A percentile compares a stretch with the other conserved stretches of the same genome.
These are phyloP conservation scores for Leptodontidium sp. DNA, from an alignment of 2,329 filamentous ascomycete species.

Conservation along the genomic window DNA sequence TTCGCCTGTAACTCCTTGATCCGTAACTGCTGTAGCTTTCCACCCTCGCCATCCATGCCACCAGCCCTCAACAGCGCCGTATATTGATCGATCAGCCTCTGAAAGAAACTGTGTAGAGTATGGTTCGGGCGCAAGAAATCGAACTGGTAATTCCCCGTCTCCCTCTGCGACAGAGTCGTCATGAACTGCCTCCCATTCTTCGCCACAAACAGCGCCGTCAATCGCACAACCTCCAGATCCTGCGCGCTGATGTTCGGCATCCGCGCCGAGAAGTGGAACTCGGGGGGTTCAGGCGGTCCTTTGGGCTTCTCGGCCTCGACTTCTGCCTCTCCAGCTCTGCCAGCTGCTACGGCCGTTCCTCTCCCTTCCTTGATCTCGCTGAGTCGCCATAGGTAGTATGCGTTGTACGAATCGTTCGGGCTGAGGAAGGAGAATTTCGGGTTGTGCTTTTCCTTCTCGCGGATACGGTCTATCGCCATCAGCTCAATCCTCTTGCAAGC, in stretches of 20 bases:
- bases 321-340: conserved; percentile 70
- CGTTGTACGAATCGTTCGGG: conserved; percentile 81
- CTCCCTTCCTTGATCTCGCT: conserved; percentile 85
- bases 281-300: conserved; percentile 84
- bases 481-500: conserved; percentile 25
- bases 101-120: conserved; percentile 95
- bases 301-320: conserved; percentile 71
- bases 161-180: conserved; percentile 86
- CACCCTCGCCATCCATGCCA: conserved; percentile 67
- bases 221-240: conserved; percentile 76
- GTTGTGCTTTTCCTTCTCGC: conserved; percentile 83
- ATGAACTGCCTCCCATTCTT: conserved; percentile 93
- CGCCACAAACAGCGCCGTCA: conserved; percentile 91
- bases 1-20: conserved; percentile 78
- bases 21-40: conserved; percentile 75
- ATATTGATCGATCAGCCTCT: conserved; percentile 92
- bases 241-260: conserved; percentile 98
- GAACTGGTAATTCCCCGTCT: conserved; percentile 92
- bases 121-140: conserved; percentile 96
- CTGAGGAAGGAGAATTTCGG: conserved; percentile 92
- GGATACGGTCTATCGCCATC: conserved; percentile 71
- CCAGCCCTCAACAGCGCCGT: conserved; percentile 76
- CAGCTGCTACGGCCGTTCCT: conserved; percentile 80
- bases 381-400: conserved; percentile 91
- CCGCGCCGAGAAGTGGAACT: conserved; percentile 92